These are phyloP conservation scores for Phytophthora macrochlamydospora DNA, from an alignment of 352 stramenopile species.

Conservation along the genomic window DNA sequence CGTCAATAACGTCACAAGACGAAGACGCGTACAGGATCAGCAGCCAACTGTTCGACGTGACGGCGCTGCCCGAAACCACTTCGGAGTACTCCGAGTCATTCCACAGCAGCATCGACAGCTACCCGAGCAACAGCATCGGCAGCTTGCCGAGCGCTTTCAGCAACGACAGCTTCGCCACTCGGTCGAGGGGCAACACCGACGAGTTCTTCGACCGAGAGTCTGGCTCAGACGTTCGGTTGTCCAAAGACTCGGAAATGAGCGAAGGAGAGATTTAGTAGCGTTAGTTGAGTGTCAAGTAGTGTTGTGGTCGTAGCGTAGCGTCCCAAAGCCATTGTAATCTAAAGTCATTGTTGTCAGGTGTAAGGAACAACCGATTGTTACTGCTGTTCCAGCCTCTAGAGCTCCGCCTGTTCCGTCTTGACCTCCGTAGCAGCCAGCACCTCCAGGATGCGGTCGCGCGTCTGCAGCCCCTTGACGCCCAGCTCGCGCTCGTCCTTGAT, in stretches of 20 bases:
- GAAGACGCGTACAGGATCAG: constrained; percentile 24
- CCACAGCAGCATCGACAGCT: constrained; percentile 13
- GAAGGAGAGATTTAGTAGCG: constrained; percentile 42
- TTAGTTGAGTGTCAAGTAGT: constrained; percentile 7
- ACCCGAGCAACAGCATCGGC: constrained; percentile 18
- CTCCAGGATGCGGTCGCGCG: constrained; percentile 61
- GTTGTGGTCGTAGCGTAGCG: no score
- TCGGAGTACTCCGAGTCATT: constrained; percentile 25
- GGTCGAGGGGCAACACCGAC: constrained; percentile 25
- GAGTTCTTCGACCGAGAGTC: constrained; percentile 15
- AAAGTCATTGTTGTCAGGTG: not conserved
- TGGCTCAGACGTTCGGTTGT: constrained; percentile 20
- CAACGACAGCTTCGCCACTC: constrained; percentile 24
- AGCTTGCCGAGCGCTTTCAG: constrained; percentile 29
- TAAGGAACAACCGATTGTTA: no score
- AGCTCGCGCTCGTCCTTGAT: constrained; percentile 86
- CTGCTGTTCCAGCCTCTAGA: constrained; percentile 1
- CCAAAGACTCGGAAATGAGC: constrained; percentile 43
- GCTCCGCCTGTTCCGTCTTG: not conserved
- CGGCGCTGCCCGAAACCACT: constrained; percentile 13
- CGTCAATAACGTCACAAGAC: constrained; percentile 14
- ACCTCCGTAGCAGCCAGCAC: constrained; percentile 38
- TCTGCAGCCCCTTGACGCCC: constrained; percentile 66
- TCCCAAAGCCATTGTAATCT: not conserved
- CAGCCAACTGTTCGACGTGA: constrained; percentile 31